Percentiles rank a stretch among this genome's conserved stretches.
Conservation (phyloP, 2,329 filamentous ascomycete species). For the Camptophora hylomeconis region DNA sequence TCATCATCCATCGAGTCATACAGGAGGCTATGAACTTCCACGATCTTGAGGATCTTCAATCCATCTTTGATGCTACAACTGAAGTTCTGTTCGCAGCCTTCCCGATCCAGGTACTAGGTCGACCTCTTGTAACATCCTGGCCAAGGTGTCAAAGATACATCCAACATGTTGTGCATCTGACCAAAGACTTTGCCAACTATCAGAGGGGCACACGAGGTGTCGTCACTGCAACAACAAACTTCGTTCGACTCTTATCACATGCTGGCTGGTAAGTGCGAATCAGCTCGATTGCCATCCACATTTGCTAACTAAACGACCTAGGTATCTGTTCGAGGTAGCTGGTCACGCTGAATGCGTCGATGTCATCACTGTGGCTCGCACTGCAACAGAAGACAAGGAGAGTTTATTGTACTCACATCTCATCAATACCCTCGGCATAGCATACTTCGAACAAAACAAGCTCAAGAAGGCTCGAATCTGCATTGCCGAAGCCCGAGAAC, state of each 20-base stretch:
- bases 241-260: constrained; percentile 5
- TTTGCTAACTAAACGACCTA: background rate
- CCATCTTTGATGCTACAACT: constrained; percentile 4
- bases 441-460: constrained; percentile 5
- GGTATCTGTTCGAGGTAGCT: constrained; percentile 8
- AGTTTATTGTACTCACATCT: constrained; percentile 4
- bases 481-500: constrained; percentile 1
- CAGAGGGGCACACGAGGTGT: too few species aligned
- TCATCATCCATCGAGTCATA: constrained; percentile 7
- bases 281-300: too few species aligned
- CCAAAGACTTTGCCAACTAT: constrained; percentile 4
- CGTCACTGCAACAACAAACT: too few species aligned
- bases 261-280: constrained; percentile 4
- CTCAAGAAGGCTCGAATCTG: constrained; percentile 1
- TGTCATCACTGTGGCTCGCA: constrained; percentile 2
- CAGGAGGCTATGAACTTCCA: constrained; percentile 7
- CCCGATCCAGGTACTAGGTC: constrained; percentile 4
- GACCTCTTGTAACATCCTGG: constrained; percentile 4
- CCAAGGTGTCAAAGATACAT: constrained; percentile 4
- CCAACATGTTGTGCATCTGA: constrained; percentile 5
- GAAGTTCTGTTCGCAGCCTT: constrained; percentile 5
- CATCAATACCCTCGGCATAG: constrained; percentile 3
- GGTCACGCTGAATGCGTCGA: constrained; percentile 5
- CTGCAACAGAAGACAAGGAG: constrained; percentile 2
- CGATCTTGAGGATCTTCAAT: constrained; percentile 4